Evolutionary conservation across 129 eudicot genomes (phyloP).

Genomic region (Kitagawia praeruptora): DNA sequence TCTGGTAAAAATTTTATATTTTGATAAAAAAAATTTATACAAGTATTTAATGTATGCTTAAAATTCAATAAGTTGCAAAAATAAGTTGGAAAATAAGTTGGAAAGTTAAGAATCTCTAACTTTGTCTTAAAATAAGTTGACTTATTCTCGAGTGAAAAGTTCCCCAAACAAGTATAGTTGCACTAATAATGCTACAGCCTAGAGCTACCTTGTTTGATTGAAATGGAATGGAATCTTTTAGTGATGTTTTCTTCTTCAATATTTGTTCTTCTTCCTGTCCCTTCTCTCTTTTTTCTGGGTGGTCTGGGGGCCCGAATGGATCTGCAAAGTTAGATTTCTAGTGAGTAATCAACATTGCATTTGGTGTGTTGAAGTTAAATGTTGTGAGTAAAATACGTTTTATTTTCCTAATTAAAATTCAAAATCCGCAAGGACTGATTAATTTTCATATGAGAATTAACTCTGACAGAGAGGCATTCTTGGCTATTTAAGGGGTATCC

Average conservation of each 20-base stretch:
- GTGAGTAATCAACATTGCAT: background rate
- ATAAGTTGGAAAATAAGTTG: no score
- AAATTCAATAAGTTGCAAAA: no score
- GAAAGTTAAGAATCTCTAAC: no score
- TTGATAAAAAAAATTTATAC: no score
- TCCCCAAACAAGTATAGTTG: no score
- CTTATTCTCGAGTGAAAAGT: no score
- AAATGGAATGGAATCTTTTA: background rate
- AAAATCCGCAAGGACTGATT: background rate
- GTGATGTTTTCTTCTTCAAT: background rate
- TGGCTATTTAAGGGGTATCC: background rate
- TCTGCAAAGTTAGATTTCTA: background rate
- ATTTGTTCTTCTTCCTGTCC: background rate
- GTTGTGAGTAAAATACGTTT: background rate
- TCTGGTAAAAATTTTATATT: no score
- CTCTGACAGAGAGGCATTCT: background rate
- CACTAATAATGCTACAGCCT: background rate
- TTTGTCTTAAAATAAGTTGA: no score
- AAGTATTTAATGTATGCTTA: no score
- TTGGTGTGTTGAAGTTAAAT: background rate
- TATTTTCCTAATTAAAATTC: no score
- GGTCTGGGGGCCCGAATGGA: background rate
- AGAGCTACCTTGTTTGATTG: background rate
- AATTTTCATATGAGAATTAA: background rate
- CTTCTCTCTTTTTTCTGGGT: background rate